phyloP scores from a whole-genome alignment of 225 moss, liverwort and hornwort species.

The Sphagnum tenellum region DNA sequence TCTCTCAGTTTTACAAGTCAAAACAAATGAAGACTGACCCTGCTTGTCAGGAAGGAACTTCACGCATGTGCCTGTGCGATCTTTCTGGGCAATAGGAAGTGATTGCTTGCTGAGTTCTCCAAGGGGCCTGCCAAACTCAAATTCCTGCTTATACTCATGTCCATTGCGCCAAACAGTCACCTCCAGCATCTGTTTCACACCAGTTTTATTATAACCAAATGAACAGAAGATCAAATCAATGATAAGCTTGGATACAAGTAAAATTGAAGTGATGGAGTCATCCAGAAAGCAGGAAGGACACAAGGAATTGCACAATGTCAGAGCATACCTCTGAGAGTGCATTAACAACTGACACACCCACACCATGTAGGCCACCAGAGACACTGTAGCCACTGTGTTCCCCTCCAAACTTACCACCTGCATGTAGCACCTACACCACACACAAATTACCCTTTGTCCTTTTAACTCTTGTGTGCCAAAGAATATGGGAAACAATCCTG shows the following conservation, averaged over 20 bases:
- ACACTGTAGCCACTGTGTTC: constrained; percentile 91
- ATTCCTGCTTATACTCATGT: constrained; percentile 61
- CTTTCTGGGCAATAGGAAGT: constrained; percentile 32
- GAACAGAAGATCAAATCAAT: too few relatives aligned
- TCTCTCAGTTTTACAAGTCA: not conserved
- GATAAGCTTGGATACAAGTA: too few relatives aligned
- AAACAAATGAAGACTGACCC: constrained; percentile 24
- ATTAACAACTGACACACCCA: constrained; percentile 96
- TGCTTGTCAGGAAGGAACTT: constrained; percentile 80
- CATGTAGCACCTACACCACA: constrained; percentile 71
- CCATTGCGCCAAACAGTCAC: constrained; percentile 94
- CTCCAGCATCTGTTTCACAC: constrained; percentile 56
- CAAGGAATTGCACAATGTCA: not conserved
- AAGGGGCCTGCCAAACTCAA: constrained; percentile 66
- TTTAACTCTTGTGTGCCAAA: too few relatives aligned
- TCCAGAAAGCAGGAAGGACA: not conserved
- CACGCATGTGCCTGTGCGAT: constrained; percentile 82
- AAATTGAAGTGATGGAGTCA: not conserved
- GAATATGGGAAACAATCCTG: too few relatives aligned
- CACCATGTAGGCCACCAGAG: constrained; percentile 96
- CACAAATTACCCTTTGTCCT: not conserved
- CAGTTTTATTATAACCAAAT: too few relatives aligned
- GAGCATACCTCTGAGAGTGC: constrained; percentile 83
- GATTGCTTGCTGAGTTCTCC: constrained; percentile 38
- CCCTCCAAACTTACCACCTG: constrained; percentile 98